Evolutionary conservation across 345 rosid genomes (phyloP), one percentile per base, ranked within the genome.

Genomic region (Luvunga scandens): DNA sequence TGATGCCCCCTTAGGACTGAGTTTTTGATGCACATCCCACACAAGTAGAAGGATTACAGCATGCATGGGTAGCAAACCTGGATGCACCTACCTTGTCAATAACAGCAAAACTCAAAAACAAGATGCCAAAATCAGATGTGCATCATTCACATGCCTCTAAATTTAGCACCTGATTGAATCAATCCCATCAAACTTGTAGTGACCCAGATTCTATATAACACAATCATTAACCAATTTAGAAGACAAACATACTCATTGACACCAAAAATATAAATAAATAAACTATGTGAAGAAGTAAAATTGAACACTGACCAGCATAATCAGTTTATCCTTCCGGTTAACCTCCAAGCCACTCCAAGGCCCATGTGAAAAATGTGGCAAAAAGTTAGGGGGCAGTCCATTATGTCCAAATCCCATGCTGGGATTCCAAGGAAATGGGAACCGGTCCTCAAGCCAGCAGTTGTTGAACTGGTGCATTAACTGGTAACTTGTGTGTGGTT

Each of bases 231-330:
- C 62, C 39, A 67, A 14, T 27, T 42, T 60, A 34, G 24, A 28
- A 18, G 6, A 18, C 19, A 68, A 27, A 27, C 8, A 36, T 55
- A n/a, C 25, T 6, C 12, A 59, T 24, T 59, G 14, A 9, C 34
- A 65, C 38, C 25, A n/a, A 60, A 74, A 31, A 34, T 2, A 66
- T 34, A 61, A 77, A 59, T 25, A 13, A 53, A 53, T 72, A 18
- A 57, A n/a, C 48, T 7, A 18, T 62, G 2, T 21, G 57, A 70
- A 18, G n/a, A 53, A 28, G 14, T 12, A 9, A 62, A 9, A 59
- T 27, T 28, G 21, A 67, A 28, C 48, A 79, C 87, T 81, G 59
- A 91, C 93, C 90, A 87, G 71, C 30, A 75, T 61, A 39, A 89
- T 85, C 70, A 81, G 60, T 77, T 81, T 89, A 56, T 83, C 81